A percentile compares a stretch with the other conserved stretches of the same genome.
Conservation (phyloP, 75 land plant species). For the Sequoiadendron giganteum region DNA sequence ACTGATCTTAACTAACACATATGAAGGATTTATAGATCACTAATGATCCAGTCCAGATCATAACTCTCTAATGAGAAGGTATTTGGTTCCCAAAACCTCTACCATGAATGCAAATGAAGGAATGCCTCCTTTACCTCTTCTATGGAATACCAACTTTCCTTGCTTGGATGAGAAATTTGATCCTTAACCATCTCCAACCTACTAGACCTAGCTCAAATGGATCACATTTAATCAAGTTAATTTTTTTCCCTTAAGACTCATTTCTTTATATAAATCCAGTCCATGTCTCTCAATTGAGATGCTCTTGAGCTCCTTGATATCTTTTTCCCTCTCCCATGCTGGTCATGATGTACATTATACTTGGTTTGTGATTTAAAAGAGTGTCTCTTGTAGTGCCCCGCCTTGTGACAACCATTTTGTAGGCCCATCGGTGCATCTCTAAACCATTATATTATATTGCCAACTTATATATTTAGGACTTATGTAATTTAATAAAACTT, state of each 20-base stretch:
- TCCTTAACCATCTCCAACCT: background rate
- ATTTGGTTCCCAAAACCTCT: background rate
- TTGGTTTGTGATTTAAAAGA: too few species aligned
- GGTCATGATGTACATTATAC: too few species aligned
- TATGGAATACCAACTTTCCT: background rate
- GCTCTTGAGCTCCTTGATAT: background rate
- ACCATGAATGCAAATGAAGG: background rate
- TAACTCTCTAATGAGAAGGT: background rate
- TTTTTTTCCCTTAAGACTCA: too few species aligned
- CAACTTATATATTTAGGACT: too few species aligned
- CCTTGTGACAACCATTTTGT: too few species aligned
- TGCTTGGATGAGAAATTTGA: background rate
- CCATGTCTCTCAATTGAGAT: background rate
- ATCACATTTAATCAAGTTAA: too few species aligned
- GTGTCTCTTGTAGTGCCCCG: too few species aligned
- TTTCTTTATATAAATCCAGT: background rate
- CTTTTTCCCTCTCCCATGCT: background rate
- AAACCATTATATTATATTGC: too few species aligned
- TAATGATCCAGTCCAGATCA: background rate
- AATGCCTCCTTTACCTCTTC: background rate
- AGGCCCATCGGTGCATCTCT: too few species aligned
- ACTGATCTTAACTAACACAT: background rate
- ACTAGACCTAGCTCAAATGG: background rate
- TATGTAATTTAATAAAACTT: too few species aligned
- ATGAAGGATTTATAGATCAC: too few species aligned